Base-by-base conservation (phyloP, 1,284 basidiomycete species). In the Dichomitus squalens region DNA sequence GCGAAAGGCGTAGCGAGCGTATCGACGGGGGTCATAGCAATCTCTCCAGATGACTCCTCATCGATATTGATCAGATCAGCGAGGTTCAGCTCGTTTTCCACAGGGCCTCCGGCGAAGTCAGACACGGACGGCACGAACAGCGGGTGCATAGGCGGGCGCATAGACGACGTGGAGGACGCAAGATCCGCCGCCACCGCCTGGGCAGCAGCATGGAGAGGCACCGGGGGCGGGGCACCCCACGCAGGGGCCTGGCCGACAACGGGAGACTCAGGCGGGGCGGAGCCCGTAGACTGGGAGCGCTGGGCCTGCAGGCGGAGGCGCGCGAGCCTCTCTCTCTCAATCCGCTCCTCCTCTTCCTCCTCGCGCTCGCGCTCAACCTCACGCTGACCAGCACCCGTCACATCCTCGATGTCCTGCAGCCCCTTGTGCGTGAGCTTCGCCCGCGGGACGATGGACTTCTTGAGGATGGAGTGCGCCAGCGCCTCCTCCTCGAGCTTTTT, bases 361-460 rank as follows among this genome's bases (percentile, higher is more conserved):
- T 77, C 76, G 55, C 73, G 75, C 59, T 85, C 80, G 47, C 79
- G 75, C 65, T 88, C 85, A 60, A 79, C 76, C 63, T 84, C 78
- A 67, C 81, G 77, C 59, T 74, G 74, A 34, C 70, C 61, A 41
- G 80, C 78, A n/a, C 83, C 87, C 60, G 83, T 82, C 51, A 86
- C 74, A 71, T 87, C 86, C 71, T 94, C 93, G 66, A 95, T 92
- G 66, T 92, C 86, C 76, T 94, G 87, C 60, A 93, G 75, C 57
- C 93, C 93, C 73, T 95, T 95, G 76, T 94, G 93, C 20, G 92
- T 95, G 60, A 93, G 88, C 73, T 94, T 94, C 35, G 91, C 87
- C 65, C 88, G 87, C 57, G 92, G 92, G 25, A 83, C 80, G 4
- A 78, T 77, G 11, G 82, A 78, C 68, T 86, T 90, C 69, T 87